A percentile compares a stretch with the other conserved stretches of the same genome.
Conservation (phyloP, 192 early-diverging fungal species). For the Gaertneriomyces sp. region DNA sequence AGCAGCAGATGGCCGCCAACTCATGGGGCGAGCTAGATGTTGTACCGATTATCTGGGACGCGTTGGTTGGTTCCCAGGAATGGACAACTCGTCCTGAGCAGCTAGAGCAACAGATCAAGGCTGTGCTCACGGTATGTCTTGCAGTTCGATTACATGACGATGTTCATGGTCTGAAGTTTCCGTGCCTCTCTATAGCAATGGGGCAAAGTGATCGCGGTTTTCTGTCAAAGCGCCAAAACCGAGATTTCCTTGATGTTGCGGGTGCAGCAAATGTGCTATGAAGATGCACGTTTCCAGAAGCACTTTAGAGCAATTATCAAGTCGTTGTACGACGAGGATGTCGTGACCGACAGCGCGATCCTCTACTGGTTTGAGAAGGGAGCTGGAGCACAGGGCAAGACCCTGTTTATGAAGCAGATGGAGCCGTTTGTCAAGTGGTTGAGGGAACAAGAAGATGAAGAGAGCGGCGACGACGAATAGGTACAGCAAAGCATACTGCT, state of each 20-base stretch:
- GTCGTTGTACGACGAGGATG: conserved; percentile 84
- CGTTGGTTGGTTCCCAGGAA: conserved; percentile 74
- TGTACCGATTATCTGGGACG: conserved; percentile 76
- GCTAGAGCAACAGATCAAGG: conserved; percentile 68
- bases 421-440: conserved; percentile 84
- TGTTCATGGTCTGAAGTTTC: conserved; percentile 1
- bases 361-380: conserved; percentile 95
- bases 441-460: conserved; percentile 64
- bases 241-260: conserved; percentile 83
- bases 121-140: conserved; percentile 24
- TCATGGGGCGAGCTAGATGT: conserved; percentile 75
- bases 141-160: background rate
- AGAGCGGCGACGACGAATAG: conserved; percentile 24
- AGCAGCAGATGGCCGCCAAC: conserved; percentile 61
- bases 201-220: conserved; percentile 68
- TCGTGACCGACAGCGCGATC: conserved; percentile 86
- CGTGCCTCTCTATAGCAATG: conserved; percentile 48
- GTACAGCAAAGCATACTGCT: background rate
- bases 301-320: conserved; percentile 79
- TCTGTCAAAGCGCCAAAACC: conserved; percentile 75
- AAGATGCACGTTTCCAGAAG: conserved; percentile 85
- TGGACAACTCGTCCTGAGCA: conserved; percentile 78
- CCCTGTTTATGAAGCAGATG: conserved; percentile 89
- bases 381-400: conserved; percentile 80
- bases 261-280: conserved; percentile 82